These are phyloP conservation scores for Fusarium sp. DNA, from an alignment of 2,329 filamentous ascomycete genomes.

Conservation along the genomic window DNA sequence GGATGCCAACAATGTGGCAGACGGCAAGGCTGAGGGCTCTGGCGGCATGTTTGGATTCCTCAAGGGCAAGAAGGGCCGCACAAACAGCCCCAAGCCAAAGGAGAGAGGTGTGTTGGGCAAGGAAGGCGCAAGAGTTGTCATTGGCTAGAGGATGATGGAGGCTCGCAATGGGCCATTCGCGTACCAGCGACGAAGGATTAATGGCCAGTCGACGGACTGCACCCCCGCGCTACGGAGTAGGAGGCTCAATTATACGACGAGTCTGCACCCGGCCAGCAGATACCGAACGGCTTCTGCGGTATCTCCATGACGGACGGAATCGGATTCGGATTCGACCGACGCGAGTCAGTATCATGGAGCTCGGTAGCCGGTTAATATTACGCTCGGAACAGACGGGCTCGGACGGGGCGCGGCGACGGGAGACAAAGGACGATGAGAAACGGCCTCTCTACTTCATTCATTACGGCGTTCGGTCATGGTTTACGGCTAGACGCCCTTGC, in stretches of 20 bases:
- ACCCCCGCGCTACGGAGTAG: conserved; percentile 13
- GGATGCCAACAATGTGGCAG: conserved; percentile 69
- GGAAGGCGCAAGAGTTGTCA: conserved; percentile 87
- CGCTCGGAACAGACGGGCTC: conserved; percentile 20
- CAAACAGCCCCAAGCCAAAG: conserved; percentile 92
- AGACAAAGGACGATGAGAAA: conserved; percentile 38
- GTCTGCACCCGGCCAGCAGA: conserved; percentile 11
- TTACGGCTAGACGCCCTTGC: conserved; percentile 38
- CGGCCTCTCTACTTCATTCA: conserved; percentile 40
- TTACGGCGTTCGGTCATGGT: conserved; percentile 39
- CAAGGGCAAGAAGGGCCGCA: conserved; percentile 87
- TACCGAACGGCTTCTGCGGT: conserved; percentile 9
- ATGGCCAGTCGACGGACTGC: conserved; percentile 20
- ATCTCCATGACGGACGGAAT: conserved; percentile 5
- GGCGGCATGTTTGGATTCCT: conserved; percentile 92
- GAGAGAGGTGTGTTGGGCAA: conserved; percentile 95
- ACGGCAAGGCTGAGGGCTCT: conserved; percentile 67
- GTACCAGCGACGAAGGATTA: conserved; percentile 24
- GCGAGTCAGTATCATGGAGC: conserved; percentile 6
- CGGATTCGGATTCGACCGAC: background rate
- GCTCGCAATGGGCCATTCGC: conserved; percentile 31
- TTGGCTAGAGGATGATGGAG: conserved; percentile 63
- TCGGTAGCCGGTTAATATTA: conserved; percentile 15
- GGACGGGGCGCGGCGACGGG: conserved; percentile 12
- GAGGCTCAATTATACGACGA: conserved; percentile 7